These are phyloP conservation scores for Sporopachydermia lactativora DNA, from an alignment of 805 yeast species.

Conservation along the genomic window DNA sequence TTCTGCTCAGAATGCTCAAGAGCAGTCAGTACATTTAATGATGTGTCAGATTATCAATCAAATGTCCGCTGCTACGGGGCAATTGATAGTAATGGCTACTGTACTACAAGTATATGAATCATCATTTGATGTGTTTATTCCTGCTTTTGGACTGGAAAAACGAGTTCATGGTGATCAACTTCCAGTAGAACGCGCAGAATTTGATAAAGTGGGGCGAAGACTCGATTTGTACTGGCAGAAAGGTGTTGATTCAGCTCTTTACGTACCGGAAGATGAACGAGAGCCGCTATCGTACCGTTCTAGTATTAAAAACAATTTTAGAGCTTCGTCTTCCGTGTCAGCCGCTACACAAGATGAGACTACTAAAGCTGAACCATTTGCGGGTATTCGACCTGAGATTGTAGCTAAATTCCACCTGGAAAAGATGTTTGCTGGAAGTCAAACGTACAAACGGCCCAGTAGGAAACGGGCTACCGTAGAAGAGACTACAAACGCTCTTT, in stretches of 20 bases:
- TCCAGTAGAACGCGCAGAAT: slow-evolving; percentile 86
- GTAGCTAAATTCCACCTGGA: background rate
- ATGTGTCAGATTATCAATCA: slow-evolving; percentile 74
- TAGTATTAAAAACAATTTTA: slow-evolving; percentile 64
- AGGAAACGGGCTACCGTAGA: slow-evolving; percentile 18
- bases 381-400: slow-evolving; percentile 7
- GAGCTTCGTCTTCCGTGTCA: slow-evolving; percentile 58
- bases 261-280: slow-evolving; percentile 80
- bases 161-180: slow-evolving; percentile 96
- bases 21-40: slow-evolving; percentile 81
- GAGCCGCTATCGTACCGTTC: slow-evolving; percentile 62
- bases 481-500: slow-evolving; percentile 33
- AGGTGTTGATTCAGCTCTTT: slow-evolving; percentile 86
- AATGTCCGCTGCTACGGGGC: slow-evolving; percentile 56
- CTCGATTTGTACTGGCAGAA: slow-evolving; percentile 87
- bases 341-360: slow-evolving; percentile 40
- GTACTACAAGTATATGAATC: slow-evolving; percentile 91
- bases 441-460: background rate
- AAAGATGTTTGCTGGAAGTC: slow-evolving; percentile 2
- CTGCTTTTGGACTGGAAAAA: slow-evolving; percentile 90
- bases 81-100: slow-evolving; percentile 69
- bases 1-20: slow-evolving; percentile 86
- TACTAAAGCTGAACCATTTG: slow-evolving; percentile 18
- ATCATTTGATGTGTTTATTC: slow-evolving; percentile 84
- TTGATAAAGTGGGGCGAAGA: slow-evolving; percentile 49